Evolutionary conservation across 345 rosid genomes (phyloP), one percentile per base, ranked within the genome.

Genomic region (Toxicodendron radicans): DNA sequence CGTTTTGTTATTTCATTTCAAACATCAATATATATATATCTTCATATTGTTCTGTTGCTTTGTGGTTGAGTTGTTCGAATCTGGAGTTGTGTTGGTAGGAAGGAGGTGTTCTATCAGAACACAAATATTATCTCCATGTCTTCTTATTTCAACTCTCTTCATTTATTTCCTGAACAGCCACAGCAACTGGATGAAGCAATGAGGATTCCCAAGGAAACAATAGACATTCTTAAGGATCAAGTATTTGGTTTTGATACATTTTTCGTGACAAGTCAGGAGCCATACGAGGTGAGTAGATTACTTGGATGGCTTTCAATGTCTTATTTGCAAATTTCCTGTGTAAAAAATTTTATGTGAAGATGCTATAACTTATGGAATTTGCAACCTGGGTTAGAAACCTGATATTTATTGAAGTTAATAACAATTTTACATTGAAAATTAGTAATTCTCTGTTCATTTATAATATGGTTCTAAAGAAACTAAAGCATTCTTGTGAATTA

Each of bases 161-260:
- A 64, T 72, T 35, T 75, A 70, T 81, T 57, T 76, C 58, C 73
- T 83, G 18, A 73, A 75, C 87, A 94, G 98, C 82, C 95, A 54
- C 89, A 86, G 71, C 92, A 82, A 75, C 72, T 91, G 79, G 95
- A 90, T 82, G 97, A 90, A 68, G 81, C 85, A 65, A 81, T 86
- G 64, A 91, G 97, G 83, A 91, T 95, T 78, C 80, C 97, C 24
- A 95, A 95, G 78, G 91, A 82, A 83, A 91, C 92, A 63, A 85
- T 92, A 58, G 95, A 88, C 66, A 84, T 91, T 75, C 90, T 95
- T 13, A 95, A 83, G 88, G 92, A 88, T 51, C 97, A 91, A 92
- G 97, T 92, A 75, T 95, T 95, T 60, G 99, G 94, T 41, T 95
- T 95, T 78, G 99, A 95, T 79, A 92, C 97, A 13, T 92, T 91